A percentile compares a stretch with the other conserved stretches of the same genome.
Conservation (phyloP, 306 rosid genomes). For the Prosopis cineraria region DNA sequence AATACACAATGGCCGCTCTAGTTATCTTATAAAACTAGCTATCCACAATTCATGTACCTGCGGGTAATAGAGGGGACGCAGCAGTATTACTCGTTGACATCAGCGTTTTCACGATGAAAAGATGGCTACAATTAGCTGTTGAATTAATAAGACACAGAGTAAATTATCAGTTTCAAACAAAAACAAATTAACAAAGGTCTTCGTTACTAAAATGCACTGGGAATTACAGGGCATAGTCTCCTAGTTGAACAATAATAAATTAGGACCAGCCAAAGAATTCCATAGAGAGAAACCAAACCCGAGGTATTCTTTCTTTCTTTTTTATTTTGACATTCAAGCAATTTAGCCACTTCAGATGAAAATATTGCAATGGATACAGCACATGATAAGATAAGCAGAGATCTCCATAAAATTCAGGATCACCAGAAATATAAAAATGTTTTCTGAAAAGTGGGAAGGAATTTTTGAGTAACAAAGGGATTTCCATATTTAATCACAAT, state of each 20-base stretch:
- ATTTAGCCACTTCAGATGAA: not conserved
- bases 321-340: not conserved
- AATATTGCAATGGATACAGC: not conserved
- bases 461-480: not conserved
- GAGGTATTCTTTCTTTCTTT: not conserved
- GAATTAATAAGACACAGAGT: not conserved
- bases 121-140: constrained; percentile 19
- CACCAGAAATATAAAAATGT: no score
- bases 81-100: constrained; percentile 41
- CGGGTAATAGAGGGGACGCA: constrained; percentile 38
- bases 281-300: not conserved
- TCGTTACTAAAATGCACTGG: not conserved
- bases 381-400: no score
- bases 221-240: not conserved
- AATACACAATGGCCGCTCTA: not conserved
- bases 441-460: not conserved
- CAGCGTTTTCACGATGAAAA: constrained; percentile 34
- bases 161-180: constrained; percentile 9
- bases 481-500: not conserved
- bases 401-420: not conserved
- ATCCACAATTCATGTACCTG: constrained; percentile 48
- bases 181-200: not conserved
- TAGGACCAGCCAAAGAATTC: not conserved
- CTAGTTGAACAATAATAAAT: not conserved
- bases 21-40: constrained; percentile 2